phyloP scores from a whole-genome alignment of 371 early-diverging fungal genomes.

The Edhazardia aedis region DNA sequence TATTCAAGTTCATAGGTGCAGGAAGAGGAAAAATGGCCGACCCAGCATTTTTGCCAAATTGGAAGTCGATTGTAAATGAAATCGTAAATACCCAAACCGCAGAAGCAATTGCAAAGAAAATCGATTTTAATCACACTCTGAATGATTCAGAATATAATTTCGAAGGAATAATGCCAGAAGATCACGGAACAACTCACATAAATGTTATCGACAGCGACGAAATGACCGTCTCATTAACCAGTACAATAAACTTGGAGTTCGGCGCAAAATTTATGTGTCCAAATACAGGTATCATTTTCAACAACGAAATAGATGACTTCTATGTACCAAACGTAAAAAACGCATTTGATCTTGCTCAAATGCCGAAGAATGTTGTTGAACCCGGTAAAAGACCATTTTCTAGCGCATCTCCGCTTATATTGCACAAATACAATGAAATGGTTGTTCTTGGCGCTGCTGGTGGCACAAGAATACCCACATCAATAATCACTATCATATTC shows the following conservation, averaged over 20 bases:
- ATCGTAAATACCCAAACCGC: slow-evolving; percentile 55
- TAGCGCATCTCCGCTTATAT: slow-evolving; percentile 61
- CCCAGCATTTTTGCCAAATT: slow-evolving; percentile 49
- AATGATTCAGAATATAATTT: slow-evolving; percentile 15
- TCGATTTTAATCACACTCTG: slow-evolving; percentile 12
- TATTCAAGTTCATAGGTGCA: slow-evolving; percentile 67
- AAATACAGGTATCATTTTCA: slow-evolving; percentile 74
- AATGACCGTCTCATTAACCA: slow-evolving; percentile 64
- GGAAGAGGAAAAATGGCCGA: slow-evolving; percentile 60
- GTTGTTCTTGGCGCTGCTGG: slow-evolving; percentile 70
- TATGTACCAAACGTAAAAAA: slow-evolving; percentile 62
- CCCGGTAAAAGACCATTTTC: slow-evolving; percentile 74
- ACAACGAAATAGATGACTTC: slow-evolving; percentile 93
- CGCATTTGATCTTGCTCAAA: slow-evolving; percentile 58
- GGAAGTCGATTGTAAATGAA: slow-evolving; percentile 18
- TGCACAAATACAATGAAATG: slow-evolving; percentile 53
- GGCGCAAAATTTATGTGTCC: slow-evolving; percentile 74
- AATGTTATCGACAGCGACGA: slow-evolving; percentile 65
- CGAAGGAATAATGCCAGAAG: slow-evolving; percentile 43
- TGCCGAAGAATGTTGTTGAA: slow-evolving; percentile 57
- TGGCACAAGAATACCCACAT: slow-evolving; percentile 69
- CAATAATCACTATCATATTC: slow-evolving; percentile 57
- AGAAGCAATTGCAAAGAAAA: slow-evolving; percentile 46
- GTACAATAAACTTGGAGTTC: slow-evolving; percentile 65
- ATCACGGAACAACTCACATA: slow-evolving; percentile 84